Evolutionary conservation across 441 rosid genomes (phyloP), one percentile per base, ranked within the genome.

Genomic region (Biscutella laevigata): DNA sequence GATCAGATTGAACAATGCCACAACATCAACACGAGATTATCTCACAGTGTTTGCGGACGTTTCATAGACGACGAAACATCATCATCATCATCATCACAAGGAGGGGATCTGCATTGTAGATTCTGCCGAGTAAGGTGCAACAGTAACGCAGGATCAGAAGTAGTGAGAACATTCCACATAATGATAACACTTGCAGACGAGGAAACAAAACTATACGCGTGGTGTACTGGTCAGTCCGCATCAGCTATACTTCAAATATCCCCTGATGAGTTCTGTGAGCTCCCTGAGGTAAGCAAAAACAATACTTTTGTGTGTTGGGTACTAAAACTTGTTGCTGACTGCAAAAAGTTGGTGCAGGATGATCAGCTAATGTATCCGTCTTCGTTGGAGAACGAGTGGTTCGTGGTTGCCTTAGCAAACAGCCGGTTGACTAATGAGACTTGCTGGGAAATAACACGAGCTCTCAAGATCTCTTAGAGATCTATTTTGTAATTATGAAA

Each of bases 151-250:
- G 65, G 70, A 32, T 30, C 61, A 43, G 66, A 64, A 22, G 66
- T 59, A 46, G 62, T 53, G 45, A 64, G 73, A 53, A 64, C 59
- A 0, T 69, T 69, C 50, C 62, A 69, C 44, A 48, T 69, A 33
- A 59, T 34, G 58, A 64, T 63, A 47, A 40, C 69, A 45, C 58
- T 69, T 1, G 54, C 62, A 11, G 70, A 69, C 36, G 70, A 59
- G 24, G 64, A 46, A 57, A 71, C 69, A 19, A 86, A 77, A 73
- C 41, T 79, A 36, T 60, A 74, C 55, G 84, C 83, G 20, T 84
- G 95, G 95, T 84, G 92, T 45, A 71, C 76, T 0, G 92, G 95
- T 61, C 86, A 82, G 67, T 84, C 95, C 5, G 97, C 99, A 26
- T 53, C 77, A 15, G 95, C 80, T 76, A 71, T 92, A 68, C 82